phyloP scores from a whole-genome alignment of 2,329 filamentous ascomycete genomes.

The Tolypocladium nubicola region DNA sequence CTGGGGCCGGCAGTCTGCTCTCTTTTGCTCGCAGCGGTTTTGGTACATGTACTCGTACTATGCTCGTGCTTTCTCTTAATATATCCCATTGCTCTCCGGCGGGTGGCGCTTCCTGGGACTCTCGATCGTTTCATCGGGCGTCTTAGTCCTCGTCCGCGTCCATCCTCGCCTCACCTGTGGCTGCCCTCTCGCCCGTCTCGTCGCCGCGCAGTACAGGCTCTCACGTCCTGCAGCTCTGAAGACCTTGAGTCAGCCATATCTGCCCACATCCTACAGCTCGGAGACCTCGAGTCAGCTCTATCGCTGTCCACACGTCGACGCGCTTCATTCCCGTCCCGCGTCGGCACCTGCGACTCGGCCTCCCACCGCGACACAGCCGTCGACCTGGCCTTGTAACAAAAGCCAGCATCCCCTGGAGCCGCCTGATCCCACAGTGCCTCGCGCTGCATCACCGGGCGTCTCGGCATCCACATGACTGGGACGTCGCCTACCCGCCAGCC shows the following conservation, averaged over 20 bases:
- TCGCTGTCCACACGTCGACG: background rate
- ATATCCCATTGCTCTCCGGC: background rate
- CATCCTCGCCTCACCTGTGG: background rate
- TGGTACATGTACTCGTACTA: background rate
- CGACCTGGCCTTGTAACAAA: background rate
- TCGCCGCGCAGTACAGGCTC: background rate
- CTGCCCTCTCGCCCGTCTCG: background rate
- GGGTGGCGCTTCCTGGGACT: background rate
- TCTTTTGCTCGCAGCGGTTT: background rate
- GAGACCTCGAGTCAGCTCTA: background rate
- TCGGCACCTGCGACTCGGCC: background rate
- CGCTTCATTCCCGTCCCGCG: background rate
- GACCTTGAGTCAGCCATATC: background rate
- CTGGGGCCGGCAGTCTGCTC: background rate
- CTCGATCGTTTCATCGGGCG: background rate
- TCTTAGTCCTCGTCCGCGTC: background rate
- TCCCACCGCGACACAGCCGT: background rate
- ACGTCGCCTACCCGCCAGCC: background rate
- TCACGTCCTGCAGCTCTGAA: background rate
- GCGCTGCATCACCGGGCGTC: background rate
- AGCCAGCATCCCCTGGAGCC: background rate
- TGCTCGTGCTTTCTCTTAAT: background rate
- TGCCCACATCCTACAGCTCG: background rate
- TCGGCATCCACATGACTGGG: conserved; percentile 8
- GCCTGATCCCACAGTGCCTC: background rate